Percentiles rank a stretch among this genome's conserved stretches.
Conservation (phyloP, 2,329 filamentous ascomycete genomes). For the Neonectria ditissima region DNA sequence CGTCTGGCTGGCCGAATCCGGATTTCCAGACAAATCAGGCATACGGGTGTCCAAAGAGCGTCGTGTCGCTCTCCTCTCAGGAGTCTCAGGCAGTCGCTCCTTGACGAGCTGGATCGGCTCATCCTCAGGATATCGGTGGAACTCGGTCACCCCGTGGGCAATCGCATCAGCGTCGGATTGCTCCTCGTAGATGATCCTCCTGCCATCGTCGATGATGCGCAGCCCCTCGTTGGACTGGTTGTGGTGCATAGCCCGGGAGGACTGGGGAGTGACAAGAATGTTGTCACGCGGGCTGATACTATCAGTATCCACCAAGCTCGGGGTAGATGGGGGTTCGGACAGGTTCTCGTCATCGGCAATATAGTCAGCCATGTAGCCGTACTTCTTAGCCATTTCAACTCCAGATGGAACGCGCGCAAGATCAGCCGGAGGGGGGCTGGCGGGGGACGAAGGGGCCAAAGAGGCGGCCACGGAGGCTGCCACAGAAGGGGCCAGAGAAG, state of each 20-base stretch:
- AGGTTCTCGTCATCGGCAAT: slow-evolving; percentile 46
- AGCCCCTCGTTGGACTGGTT: slow-evolving; percentile 46
- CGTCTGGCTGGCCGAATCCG: slow-evolving; percentile 6
- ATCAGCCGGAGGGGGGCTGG: slow-evolving; percentile 27
- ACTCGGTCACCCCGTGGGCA: slow-evolving; percentile 38
- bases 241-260: slow-evolving; percentile 33
- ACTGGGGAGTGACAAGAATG: slow-evolving; percentile 41
- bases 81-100: slow-evolving; percentile 27
- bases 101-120: slow-evolving; percentile 40
- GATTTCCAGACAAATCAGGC: slow-evolving; percentile 35
- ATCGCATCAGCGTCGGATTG: slow-evolving; percentile 43
- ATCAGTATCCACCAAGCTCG: slow-evolving; percentile 48
- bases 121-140: slow-evolving; percentile 41
- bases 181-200: slow-evolving; percentile 44
- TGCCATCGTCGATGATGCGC: slow-evolving; percentile 44
- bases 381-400: slow-evolving; percentile 45
- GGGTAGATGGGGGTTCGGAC: slow-evolving; percentile 46
- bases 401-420: slow-evolving; percentile 42
- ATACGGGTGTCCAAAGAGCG: slow-evolving; percentile 37
- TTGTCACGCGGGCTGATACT: slow-evolving; percentile 47
- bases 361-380: slow-evolving; percentile 45
- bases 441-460: slow-evolving; percentile 33
- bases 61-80: slow-evolving; percentile 21
- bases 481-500: slow-evolving; percentile 13
- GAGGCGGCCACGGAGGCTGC: background rate